phyloP scores from a whole-genome alignment of 805 yeast genomes.

The Henningerozyma blattae region DNA sequence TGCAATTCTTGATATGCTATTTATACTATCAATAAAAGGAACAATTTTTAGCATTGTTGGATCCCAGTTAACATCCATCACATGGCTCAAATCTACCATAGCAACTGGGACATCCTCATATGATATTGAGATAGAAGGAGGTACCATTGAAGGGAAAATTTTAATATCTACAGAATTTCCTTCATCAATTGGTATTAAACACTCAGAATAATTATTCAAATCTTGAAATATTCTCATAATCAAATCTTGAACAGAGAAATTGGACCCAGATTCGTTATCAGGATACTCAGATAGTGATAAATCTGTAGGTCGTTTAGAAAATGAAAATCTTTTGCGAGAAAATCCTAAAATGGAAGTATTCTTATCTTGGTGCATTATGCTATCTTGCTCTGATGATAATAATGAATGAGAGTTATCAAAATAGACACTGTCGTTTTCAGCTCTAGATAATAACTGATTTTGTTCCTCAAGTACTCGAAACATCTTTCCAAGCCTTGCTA shows the following conservation, averaged over 20 bases:
- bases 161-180: conserved; percentile 88
- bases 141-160: conserved; percentile 76
- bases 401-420: conserved; percentile 9
- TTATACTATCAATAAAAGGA: conserved; percentile 81
- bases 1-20: conserved; percentile 67
- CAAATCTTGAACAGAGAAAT: conserved; percentile 54
- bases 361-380: conserved; percentile 19
- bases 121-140: conserved; percentile 64
- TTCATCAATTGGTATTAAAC: conserved; percentile 84
- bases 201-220: conserved; percentile 87
- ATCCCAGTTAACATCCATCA: conserved; percentile 92
- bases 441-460: conserved; percentile 54
- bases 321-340: conserved; percentile 1
- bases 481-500: conserved; percentile 76
- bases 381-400: conserved; percentile 12
- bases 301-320: not conserved
- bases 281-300: no score
- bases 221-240: conserved; percentile 90
- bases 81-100: conserved; percentile 58
- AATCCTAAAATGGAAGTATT: conserved; percentile 5
- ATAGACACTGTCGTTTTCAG: conserved; percentile 31
- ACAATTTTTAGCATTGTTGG: conserved; percentile 86
- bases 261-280: conserved; percentile 7
- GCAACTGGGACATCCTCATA: conserved; percentile 86
- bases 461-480: conserved; percentile 87